Conservation (phyloP, 306 rosid species). For the Citrullus mucosospermus region DNA sequence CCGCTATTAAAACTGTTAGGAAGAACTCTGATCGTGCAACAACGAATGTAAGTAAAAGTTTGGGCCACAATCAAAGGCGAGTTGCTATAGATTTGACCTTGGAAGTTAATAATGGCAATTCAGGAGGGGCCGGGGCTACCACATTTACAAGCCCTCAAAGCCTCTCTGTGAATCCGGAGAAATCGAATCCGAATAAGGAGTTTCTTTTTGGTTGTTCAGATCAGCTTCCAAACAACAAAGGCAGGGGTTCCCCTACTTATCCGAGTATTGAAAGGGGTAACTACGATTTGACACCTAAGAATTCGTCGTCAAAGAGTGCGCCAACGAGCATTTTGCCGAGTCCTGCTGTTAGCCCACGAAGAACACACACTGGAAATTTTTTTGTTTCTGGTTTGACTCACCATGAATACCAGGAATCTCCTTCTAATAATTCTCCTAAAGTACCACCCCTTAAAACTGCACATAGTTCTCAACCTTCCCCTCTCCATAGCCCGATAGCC, state of each 20-base stretch:
- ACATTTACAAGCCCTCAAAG: slow-evolving; percentile 16
- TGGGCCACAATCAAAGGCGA: slow-evolving; percentile 20
- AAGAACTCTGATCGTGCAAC: slow-evolving; percentile 21
- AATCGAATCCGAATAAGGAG: slow-evolving; percentile 14
- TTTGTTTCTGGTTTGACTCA: slow-evolving; percentile 15
- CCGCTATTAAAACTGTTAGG: slow-evolving; percentile 20
- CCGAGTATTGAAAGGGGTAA: slow-evolving; percentile 11
- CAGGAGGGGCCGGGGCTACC: slow-evolving; percentile 20
- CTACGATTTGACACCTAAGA: slow-evolving; percentile 20
- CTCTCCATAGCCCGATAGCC: slow-evolving; percentile 33
- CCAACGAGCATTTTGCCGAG: slow-evolving; percentile 61
- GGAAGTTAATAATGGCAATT: slow-evolving; percentile 10
- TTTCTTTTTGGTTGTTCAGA: slow-evolving; percentile 17
- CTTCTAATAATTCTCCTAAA: slow-evolving; percentile 11
- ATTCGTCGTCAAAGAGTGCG: slow-evolving; percentile 52
- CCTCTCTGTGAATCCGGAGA: background rate
- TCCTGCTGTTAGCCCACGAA: slow-evolving; percentile 73
- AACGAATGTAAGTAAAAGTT: slow-evolving; percentile 11
- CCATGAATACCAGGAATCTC: slow-evolving; percentile 26
- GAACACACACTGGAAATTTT: slow-evolving; percentile 29
- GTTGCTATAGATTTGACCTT: slow-evolving; percentile 14
- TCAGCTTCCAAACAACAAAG: slow-evolving; percentile 18
- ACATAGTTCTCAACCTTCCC: slow-evolving; percentile 39
- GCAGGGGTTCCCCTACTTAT: slow-evolving; percentile 23
- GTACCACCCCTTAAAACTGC: slow-evolving; percentile 18